Evolutionary conservation across 2,329 filamentous ascomycete genomes (phyloP), one percentile per base, ranked within the genome.

Genomic region (Karstenula rhodostoma): DNA sequence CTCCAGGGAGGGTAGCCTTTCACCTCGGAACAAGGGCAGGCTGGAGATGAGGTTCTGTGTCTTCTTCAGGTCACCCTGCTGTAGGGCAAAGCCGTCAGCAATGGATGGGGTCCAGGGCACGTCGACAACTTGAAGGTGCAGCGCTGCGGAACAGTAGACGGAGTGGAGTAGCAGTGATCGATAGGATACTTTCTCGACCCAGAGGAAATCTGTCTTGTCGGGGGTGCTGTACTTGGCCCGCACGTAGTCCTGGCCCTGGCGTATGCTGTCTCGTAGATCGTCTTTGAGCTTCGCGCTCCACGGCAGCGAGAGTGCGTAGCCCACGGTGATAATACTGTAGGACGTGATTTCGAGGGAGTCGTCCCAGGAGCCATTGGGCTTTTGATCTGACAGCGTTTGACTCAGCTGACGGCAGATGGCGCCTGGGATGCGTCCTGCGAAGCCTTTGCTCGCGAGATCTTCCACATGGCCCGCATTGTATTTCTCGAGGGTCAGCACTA

Each of bases 151-250:
- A 9, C 9, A 12, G 23, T 56, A 32, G 10, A 29, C 32, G 17
- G n/a, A 44, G 3, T 8, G 29, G 22, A 33, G 53, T 23, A 44
- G 6, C 60, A 46, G 40, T 66, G 58, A 8, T 75, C 35, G 6
- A 73, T 64, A 66, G 15, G 65, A 58, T 15, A 63, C 58, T 54
- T 75, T 78, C 43, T 66, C 60, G 49, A 76, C 73, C 67, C 72
- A 76, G 3, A 63, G 19, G 25, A 27, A 48, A 15, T 19, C 23
- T 8, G 46, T 19, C 17, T 32, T 48, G 23, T 48, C 10, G 17
- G 23, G 19, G 25, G 29, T 22, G 23, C 25, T 48, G 12, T 19
- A 27, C 19, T 27, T 19, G 9, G 23, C 19, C 15, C 32, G 19
- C 25, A 60, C 15, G 42, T 27, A 60, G 12, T 17, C 44, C 25